Base-by-base conservation (phyloP, 1,284 basidiomycete species). In the Trichosporon ovoides region DNA sequence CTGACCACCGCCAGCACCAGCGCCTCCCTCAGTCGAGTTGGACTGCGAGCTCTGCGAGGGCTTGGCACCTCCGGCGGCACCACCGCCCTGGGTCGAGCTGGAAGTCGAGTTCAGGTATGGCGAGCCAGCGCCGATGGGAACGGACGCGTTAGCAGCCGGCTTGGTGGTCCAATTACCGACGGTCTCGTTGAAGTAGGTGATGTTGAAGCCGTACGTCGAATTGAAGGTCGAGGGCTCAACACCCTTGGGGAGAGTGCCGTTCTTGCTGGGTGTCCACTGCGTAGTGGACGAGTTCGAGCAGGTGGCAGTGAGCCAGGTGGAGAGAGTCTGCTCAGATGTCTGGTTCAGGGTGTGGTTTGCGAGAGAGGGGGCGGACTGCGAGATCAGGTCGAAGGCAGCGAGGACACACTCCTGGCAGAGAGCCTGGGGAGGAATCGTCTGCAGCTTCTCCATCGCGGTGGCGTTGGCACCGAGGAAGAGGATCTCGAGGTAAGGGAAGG, bases 381-480 rank as follows among this genome's bases (percentile, higher is more conserved):
- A 60, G 49, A 76, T 64, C 34, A 78, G 60, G 48, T 72, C 66
- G 53, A 71, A 57, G 13, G 68, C 70, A 33, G 64, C 74, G 59
- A 69, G 70, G 58, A 76, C 64, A 61, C 76, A 78, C 58, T 77
- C 74, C 53, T 62, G 63, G 70, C 76, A 78, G 13, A 73, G 57
- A 9, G 63, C 62, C 22, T 59, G 62, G 34, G 60, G 57, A 18
- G 69, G 68, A 56, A 71, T 64, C 9, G 48, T 56, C 46, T 61
- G 22, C 19, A 70, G 37, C 33, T 55, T 38, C 14, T 63, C 51
- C 12, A 66, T 35, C 7, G 66, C 69, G 13, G 71, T 66, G n/a
- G 57, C 18, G 61, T 75, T 71, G 16, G 57, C 66, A 22, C 69
- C 71, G 10, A 71, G 54, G 38, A 64, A 53, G 16, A 67, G 38